Conservation (phyloP, 306 rosid species). For the Notholithocarpus densiflorus region DNA sequence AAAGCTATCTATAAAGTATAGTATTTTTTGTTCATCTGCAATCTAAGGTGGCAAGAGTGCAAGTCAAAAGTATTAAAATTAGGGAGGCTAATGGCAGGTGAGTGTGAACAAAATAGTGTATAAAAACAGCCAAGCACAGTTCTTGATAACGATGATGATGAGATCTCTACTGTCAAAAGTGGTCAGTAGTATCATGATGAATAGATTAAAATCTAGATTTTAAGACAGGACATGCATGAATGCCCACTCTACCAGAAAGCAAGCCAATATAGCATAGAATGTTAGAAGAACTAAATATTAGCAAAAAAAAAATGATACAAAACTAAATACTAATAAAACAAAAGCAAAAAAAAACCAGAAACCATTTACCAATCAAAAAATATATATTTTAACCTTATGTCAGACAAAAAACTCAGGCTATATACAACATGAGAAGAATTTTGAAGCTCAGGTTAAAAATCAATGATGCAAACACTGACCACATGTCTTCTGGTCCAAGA, state of each 20-base stretch:
- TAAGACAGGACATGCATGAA: neutral
- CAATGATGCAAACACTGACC: constrained; percentile 57
- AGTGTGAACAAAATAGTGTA: constrained; percentile 10
- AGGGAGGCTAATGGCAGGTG: constrained; percentile 1
- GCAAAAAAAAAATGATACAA: too few relatives aligned
- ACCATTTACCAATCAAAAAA: neutral
- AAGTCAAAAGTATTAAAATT: constrained; percentile 2
- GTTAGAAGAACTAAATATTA: neutral
- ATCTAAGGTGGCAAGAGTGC: constrained; percentile 1
- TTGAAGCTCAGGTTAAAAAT: neutral
- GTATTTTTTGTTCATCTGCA: neutral
- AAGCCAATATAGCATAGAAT: neutral
- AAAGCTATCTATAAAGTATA: neutral
- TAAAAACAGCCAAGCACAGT: constrained; percentile 9
- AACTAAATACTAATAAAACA: too few relatives aligned
- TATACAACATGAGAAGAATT: neutral
- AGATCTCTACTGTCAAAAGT: neutral
- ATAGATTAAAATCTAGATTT: neutral
- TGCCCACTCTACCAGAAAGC: neutral
- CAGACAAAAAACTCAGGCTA: neutral
- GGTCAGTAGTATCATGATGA: neutral
- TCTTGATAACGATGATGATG: neutral
- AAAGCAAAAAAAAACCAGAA: neutral
- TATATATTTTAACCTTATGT: neutral
- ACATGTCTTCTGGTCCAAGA: constrained; percentile 99